phyloP scores from a whole-genome alignment of 2,329 filamentous ascomycete species.

The Reticulascus tulasneorum region DNA sequence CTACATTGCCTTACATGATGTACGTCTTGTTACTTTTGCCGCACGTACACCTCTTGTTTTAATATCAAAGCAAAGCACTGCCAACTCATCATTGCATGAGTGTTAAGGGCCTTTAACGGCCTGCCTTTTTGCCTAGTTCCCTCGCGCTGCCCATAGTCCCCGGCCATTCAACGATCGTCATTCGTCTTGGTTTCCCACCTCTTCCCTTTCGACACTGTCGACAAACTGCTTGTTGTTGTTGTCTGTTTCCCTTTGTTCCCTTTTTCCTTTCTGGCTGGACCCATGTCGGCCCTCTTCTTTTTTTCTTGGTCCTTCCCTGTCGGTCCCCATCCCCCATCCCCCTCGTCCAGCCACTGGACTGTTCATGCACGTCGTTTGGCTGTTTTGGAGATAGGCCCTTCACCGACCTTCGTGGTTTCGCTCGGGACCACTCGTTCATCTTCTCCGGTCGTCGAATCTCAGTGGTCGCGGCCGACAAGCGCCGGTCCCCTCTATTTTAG shows the following conservation, averaged over 20 bases:
- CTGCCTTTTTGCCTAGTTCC: slow-evolving; percentile 36
- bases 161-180: slow-evolving; percentile 6
- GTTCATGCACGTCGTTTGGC: slow-evolving; percentile 16
- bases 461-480: slow-evolving; percentile 1
- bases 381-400: slow-evolving; percentile 10
- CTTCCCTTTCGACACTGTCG: slow-evolving; percentile 9
- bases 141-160: slow-evolving; percentile 24
- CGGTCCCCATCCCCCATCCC: slow-evolving; percentile 6
- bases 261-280: slow-evolving; percentile 19
- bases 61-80: slow-evolving; percentile 58
- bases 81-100: slow-evolving; percentile 77
- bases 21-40: no score
- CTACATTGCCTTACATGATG: no score
- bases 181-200: slow-evolving; percentile 8
- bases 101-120: slow-evolving; percentile 38
- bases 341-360: slow-evolving; percentile 11
- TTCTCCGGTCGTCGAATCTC: background rate
- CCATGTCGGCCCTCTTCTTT: no score
- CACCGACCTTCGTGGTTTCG: slow-evolving; percentile 17
- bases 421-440: background rate
- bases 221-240: slow-evolving; percentile 10
- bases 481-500: background rate
- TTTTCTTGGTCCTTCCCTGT: slow-evolving; percentile 4
- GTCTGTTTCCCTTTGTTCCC: slow-evolving; percentile 9
- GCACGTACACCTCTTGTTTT: no score